Conservation (phyloP, 441 rosid species). For the Populus trichocarpa region DNA sequence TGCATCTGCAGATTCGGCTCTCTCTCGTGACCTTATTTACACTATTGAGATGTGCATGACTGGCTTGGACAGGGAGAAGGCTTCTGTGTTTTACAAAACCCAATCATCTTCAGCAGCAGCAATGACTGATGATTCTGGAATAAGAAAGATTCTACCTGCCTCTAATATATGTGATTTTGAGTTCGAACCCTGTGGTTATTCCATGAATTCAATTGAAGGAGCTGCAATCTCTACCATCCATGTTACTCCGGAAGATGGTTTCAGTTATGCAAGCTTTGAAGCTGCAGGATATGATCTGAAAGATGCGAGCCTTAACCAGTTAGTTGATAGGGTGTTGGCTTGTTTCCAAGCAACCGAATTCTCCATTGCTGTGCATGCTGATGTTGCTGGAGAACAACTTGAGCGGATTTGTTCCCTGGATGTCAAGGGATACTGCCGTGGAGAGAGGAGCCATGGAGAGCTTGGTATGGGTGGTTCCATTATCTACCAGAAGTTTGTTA, state of each 20-base stretch:
- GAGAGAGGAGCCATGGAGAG: constrained; percentile 55
- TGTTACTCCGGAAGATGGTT: constrained; percentile 79
- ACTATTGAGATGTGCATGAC: constrained; percentile 92
- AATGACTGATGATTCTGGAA: constrained; percentile 67
- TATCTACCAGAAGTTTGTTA: constrained; percentile 51
- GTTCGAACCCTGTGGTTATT: constrained; percentile 82
- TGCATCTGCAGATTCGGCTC: constrained; percentile 42
- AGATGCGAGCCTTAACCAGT: constrained; percentile 26
- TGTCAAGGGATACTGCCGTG: constrained; percentile 47
- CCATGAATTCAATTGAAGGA: constrained; percentile 79
- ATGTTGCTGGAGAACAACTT: constrained; percentile 24
- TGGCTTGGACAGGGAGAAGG: constrained; percentile 49
- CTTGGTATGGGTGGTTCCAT: constrained; percentile 55
- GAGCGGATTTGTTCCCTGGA: constrained; percentile 31
- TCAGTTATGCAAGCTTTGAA: constrained; percentile 89
- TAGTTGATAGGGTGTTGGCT: constrained; percentile 57
- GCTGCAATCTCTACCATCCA: constrained; percentile 73
- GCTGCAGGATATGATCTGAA: constrained; percentile 52
- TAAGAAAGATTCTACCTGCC: constrained; percentile 62
- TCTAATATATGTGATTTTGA: constrained; percentile 74
- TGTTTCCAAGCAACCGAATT: constrained; percentile 64
- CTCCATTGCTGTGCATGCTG: constrained; percentile 59
- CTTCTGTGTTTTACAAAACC: constrained; percentile 59
- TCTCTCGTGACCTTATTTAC: constrained; percentile 36
- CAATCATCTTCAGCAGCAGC: constrained; percentile 41